phyloP scores from a whole-genome alignment of 768 basidiomycete genomes.

The Tulasnella sp. region DNA sequence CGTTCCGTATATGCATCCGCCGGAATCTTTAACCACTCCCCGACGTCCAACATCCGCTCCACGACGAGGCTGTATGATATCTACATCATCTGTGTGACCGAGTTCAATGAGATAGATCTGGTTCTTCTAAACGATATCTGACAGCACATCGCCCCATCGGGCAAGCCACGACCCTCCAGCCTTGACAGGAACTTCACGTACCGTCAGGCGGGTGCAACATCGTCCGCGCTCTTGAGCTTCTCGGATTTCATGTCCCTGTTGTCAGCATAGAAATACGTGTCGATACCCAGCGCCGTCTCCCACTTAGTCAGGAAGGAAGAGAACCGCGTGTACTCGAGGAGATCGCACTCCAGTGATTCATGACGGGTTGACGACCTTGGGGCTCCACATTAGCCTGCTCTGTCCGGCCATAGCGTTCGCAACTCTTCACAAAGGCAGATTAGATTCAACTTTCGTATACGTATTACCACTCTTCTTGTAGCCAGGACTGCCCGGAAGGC shows the following conservation, averaged over 20 bases:
- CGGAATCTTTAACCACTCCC: conserved; percentile 39
- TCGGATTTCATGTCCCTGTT: conserved; percentile 21
- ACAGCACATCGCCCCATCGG: conserved; percentile 20
- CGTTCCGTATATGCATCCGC: conserved; percentile 42
- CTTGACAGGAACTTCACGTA: no score
- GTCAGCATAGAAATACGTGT: conserved; percentile 12
- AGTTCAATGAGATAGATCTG: conserved; percentile 48
- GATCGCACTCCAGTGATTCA: conserved; percentile 36
- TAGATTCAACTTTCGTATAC: no score
- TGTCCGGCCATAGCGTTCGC: no score
- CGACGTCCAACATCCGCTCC: conserved; percentile 38
- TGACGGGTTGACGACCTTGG: conserved; percentile 35
- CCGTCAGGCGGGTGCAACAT: conserved; percentile 32
- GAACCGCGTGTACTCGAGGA: conserved; percentile 40
- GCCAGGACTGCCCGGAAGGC: no score
- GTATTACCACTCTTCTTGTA: no score
- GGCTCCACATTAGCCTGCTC: conserved; percentile 16
- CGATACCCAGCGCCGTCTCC: conserved; percentile 48
- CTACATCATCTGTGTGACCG: conserved; percentile 44
- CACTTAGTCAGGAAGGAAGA: conserved; percentile 37
- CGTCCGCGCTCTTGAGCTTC: conserved; percentile 39
- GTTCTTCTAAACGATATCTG: conserved; percentile 50
- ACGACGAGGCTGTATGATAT: conserved; percentile 39
- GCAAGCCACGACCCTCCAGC: no score
- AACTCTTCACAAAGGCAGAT: no score